Percentiles rank a stretch among this genome's conserved stretches.
Evolutionary conservation across 2,329 filamentous ascomycete genomes (phyloP).

Genomic region (Emydomyces testavorans): DNA sequence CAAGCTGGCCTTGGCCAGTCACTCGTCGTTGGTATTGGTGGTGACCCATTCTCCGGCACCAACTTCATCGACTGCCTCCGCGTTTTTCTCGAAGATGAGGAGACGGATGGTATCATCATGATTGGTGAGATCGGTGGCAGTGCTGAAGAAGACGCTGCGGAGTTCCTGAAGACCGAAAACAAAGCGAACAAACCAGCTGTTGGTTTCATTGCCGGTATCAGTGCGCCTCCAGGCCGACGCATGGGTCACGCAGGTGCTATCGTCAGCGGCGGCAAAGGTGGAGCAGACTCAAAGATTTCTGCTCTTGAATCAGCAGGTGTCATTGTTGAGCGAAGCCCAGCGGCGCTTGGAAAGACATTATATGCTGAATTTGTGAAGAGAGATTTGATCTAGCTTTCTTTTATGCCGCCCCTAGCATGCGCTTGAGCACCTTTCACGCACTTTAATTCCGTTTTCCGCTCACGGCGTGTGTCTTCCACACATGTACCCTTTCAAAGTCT

Average conservation of each 20-base stretch:
- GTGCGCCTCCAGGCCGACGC: conserved; percentile 83
- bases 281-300: conserved; percentile 94
- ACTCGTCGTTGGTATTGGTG: conserved; percentile 93
- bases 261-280: conserved; percentile 93
- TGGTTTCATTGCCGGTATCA: conserved; percentile 97
- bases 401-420: background rate
- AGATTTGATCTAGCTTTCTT: conserved; percentile 60
- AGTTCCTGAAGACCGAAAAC: conserved; percentile 89
- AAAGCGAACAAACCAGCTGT: conserved; percentile 90
- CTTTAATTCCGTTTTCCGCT: background rate
- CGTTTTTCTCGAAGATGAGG: conserved; percentile 88
- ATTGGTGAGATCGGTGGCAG: conserved; percentile 98
- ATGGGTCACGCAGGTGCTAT: conserved; percentile 99
- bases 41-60: conserved; percentile 96
- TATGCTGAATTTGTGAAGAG: conserved; percentile 92
- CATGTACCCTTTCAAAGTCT: background rate
- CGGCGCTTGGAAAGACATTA: conserved; percentile 81
- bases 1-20: conserved; percentile 94
- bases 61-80: conserved; percentile 99
- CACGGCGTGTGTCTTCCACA: conserved; percentile 6
- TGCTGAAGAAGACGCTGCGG: conserved; percentile 94
- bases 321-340: conserved; percentile 89
- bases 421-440: background rate
- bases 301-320: conserved; percentile 89
- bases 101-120: conserved; percentile 99